phyloP scores from a whole-genome alignment of 768 basidiomycete genomes.

The Boletus patriciae region DNA sequence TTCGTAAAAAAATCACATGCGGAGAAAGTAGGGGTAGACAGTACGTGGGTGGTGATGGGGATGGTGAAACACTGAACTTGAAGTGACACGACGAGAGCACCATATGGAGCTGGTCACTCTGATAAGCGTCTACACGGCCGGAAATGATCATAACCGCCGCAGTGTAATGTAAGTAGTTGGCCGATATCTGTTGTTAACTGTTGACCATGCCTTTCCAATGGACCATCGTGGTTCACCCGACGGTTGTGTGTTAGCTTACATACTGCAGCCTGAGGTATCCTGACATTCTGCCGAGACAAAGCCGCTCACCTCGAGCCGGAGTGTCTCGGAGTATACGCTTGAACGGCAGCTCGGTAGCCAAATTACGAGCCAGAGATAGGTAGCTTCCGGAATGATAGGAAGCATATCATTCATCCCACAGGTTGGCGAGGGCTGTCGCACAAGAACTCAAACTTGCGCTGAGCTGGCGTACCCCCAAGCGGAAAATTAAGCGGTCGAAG shows the following conservation, averaged over 20 bases:
- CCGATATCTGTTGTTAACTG: too few species aligned
- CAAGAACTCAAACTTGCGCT: neutral
- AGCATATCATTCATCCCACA: constrained; percentile 4
- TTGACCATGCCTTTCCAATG: too few species aligned
- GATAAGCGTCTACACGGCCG: neutral
- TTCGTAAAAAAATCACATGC: neutral
- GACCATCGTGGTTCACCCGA: too few species aligned
- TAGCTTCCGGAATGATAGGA: neutral
- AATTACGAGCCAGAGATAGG: neutral
- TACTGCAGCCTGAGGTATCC: too few species aligned
- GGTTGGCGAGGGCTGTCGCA: constrained; percentile 1
- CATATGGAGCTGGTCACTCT: neutral
- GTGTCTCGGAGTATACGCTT: neutral
- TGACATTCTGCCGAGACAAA: neutral
- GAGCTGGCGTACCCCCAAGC: neutral
- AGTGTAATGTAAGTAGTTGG: too few species aligned
- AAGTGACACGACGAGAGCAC: too few species aligned
- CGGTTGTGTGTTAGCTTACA: too few species aligned
- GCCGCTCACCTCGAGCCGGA: neutral
- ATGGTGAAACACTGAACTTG: neutral
- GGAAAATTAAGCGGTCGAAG: constrained; percentile 16
- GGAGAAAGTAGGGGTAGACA: neutral
- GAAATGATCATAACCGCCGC: neutral
- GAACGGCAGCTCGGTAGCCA: neutral
- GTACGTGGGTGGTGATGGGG: too few species aligned